Evolutionary conservation across 2,329 filamentous ascomycete species (phyloP).

Genomic region (Rugonectria rugulosa): DNA sequence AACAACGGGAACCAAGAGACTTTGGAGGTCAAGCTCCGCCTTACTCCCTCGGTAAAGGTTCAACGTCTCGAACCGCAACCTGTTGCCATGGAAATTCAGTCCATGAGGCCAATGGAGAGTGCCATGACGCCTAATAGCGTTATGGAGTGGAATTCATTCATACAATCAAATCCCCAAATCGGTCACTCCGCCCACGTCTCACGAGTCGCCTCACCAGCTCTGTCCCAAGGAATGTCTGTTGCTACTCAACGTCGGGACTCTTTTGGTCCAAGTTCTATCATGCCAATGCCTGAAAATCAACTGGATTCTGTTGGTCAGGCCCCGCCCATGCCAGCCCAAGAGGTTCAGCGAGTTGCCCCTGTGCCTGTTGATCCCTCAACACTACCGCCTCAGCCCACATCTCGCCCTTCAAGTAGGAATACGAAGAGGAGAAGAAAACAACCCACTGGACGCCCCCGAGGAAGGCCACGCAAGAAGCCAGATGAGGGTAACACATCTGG

Average conservation of each 20-base stretch:
- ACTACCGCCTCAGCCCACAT: conserved; percentile 45
- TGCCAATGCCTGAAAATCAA: conserved; percentile 28
- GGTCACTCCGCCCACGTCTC: conserved; percentile 47
- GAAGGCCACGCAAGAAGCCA: conserved; percentile 63
- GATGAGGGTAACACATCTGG: conserved; percentile 74
- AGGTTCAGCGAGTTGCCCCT: conserved; percentile 47
- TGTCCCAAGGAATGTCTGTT: conserved; percentile 42
- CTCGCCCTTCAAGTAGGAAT: conserved; percentile 67
- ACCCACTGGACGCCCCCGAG: conserved; percentile 63
- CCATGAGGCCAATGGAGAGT: conserved; percentile 40
- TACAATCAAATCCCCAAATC: conserved; percentile 72
- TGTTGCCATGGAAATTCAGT: conserved; percentile 33
- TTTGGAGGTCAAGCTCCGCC: conserved; percentile 88
- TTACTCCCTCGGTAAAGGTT: conserved; percentile 77
- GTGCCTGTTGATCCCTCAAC: conserved; percentile 39
- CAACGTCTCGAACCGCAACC: conserved; percentile 41
- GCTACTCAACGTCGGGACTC: conserved; percentile 38
- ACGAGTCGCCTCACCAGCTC: conserved; percentile 47
- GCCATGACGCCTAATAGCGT: conserved; percentile 65
- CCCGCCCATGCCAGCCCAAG: conserved; percentile 36
- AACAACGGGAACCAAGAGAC: conserved; percentile 85
- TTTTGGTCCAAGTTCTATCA: conserved; percentile 33
- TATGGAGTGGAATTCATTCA: conserved; percentile 79
- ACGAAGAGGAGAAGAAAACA: conserved; percentile 55
- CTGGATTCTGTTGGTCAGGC: conserved; percentile 39